Evolutionary conservation across 805 yeast genomes (phyloP).

Genomic region (Lachancea dasiensis): DNA sequence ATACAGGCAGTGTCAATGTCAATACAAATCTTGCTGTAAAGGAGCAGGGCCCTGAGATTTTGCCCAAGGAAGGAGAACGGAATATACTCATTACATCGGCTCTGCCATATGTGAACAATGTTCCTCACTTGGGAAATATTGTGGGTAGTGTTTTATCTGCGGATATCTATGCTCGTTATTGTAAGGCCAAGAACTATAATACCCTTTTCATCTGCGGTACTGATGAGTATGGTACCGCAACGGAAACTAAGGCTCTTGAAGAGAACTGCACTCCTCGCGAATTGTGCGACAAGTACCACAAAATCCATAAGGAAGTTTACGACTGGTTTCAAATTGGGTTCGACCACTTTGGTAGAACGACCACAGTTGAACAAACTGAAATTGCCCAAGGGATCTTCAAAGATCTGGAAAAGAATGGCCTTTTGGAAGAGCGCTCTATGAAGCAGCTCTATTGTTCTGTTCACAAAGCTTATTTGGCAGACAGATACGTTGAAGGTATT

Average conservation of each 20-base stretch:
- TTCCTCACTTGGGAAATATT: constrained; percentile 96
- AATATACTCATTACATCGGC: constrained; percentile 93
- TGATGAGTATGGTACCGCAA: constrained; percentile 99
- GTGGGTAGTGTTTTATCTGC: constrained; percentile 93
- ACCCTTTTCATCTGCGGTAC: constrained; percentile 91
- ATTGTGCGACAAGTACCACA: constrained; percentile 85
- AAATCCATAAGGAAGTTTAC: constrained; percentile 81
- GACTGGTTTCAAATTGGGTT: constrained; percentile 96
- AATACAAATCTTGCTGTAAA: constrained; percentile 23
- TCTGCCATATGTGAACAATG: constrained; percentile 95
- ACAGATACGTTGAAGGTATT: constrained; percentile 93
- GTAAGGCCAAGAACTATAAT: constrained; percentile 83
- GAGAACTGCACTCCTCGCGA: constrained; percentile 85
- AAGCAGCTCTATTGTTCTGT: constrained; percentile 87
- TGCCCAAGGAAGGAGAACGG: constrained; percentile 66
- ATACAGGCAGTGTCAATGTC: constrained; percentile 37
- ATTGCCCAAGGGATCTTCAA: constrained; percentile 91
- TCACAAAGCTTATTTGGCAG: constrained; percentile 90
- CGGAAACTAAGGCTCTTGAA: constrained; percentile 96
- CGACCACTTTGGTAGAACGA: constrained; percentile 94
- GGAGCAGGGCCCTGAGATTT: constrained; percentile 35
- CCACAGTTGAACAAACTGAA: constrained; percentile 85
- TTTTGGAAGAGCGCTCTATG: constrained; percentile 78
- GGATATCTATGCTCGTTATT: constrained; percentile 86
- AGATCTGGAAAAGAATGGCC: constrained; percentile 70